Percentiles rank a stretch among this genome's conserved stretches.
These are phyloP conservation scores for Colletotrichum spaethianum DNA, from an alignment of 2,329 filamentous ascomycete species.

Conservation along the genomic window DNA sequence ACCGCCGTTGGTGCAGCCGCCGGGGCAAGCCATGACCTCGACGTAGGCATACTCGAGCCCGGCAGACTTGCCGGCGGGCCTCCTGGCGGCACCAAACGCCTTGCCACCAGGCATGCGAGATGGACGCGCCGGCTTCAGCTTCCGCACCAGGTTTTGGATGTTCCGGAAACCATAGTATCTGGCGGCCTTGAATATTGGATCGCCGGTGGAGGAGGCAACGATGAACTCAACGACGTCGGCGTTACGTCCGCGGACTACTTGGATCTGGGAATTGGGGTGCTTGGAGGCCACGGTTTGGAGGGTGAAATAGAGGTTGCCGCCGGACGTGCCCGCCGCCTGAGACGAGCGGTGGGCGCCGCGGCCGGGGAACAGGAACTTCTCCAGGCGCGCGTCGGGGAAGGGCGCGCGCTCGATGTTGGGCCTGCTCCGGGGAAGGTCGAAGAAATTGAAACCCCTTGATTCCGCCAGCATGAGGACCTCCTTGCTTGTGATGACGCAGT, in stretches of 20 bases:
- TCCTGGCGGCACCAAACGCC: conserved; percentile 69
- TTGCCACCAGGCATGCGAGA: conserved; percentile 86
- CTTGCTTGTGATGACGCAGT: conserved; percentile 97
- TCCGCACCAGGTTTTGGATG: conserved; percentile 97
- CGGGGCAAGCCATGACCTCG: conserved; percentile 98
- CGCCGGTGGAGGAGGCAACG: conserved; percentile 70
- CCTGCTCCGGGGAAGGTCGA: conserved; percentile 73
- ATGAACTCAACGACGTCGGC: conserved; percentile 91
- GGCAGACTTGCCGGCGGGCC: conserved; percentile 63
- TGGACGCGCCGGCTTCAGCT: conserved; percentile 83
- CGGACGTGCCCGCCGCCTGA: conserved; percentile 81
- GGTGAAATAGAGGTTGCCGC: conserved; percentile 90
- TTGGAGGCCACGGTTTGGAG: conserved; percentile 80
- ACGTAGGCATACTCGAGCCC: conserved; percentile 87
- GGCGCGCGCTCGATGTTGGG: conserved; percentile 62
- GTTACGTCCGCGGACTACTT: conserved; percentile 84
- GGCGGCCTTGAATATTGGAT: conserved; percentile 81
- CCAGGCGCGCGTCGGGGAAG: conserved; percentile 82
- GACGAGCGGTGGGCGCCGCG: conserved; percentile 59
- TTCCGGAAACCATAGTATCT: conserved; percentile 98
- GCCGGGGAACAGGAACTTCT: conserved; percentile 82
- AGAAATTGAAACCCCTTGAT: conserved; percentile 83
- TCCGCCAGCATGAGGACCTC: conserved; percentile 93
- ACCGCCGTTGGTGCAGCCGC: conserved; percentile 98
- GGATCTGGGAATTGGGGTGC: conserved; percentile 80